These are phyloP conservation scores for Schwanniomyces etchellsii DNA, from an alignment of 1,139 yeast genomes.

Conservation along the genomic window DNA sequence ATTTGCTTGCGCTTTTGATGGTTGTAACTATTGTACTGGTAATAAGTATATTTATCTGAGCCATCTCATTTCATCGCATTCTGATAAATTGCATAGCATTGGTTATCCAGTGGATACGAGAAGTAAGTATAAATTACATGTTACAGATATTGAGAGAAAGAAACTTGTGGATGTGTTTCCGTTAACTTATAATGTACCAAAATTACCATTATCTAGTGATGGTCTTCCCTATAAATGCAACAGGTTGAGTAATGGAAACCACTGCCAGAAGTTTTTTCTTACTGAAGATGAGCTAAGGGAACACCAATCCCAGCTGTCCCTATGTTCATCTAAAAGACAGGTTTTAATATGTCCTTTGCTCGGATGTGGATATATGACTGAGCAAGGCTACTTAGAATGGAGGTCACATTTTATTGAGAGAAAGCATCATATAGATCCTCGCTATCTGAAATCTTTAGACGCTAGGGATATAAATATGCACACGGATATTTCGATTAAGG, in stretches of 20 bases:
- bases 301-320: constrained; percentile 16
- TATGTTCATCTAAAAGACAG: constrained; percentile 25
- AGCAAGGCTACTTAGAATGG: constrained; percentile 30
- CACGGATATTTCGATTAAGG: no score
- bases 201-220: constrained; percentile 17
- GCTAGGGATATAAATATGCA: no score
- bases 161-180: constrained; percentile 23
- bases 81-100: constrained; percentile 15
- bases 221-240: constrained; percentile 15
- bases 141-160: constrained; percentile 9
- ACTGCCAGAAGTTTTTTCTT: constrained; percentile 17
- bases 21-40: constrained; percentile 29
- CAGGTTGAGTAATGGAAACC: constrained; percentile 3
- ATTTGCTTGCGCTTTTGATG: constrained; percentile 24
- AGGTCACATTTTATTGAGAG: constrained; percentile 22
- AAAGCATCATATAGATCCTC: constrained; percentile 15
- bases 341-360: constrained; percentile 34
- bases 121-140: constrained; percentile 4
- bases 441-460: no score
- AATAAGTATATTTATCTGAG: constrained; percentile 22
- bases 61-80: constrained; percentile 27
- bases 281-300: constrained; percentile 11
- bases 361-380: constrained; percentile 39
- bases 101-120: constrained; percentile 29
- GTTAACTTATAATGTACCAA: constrained; percentile 18